Conservation (phyloP, 768 basidiomycete genomes). For the Boletellus ananas region DNA sequence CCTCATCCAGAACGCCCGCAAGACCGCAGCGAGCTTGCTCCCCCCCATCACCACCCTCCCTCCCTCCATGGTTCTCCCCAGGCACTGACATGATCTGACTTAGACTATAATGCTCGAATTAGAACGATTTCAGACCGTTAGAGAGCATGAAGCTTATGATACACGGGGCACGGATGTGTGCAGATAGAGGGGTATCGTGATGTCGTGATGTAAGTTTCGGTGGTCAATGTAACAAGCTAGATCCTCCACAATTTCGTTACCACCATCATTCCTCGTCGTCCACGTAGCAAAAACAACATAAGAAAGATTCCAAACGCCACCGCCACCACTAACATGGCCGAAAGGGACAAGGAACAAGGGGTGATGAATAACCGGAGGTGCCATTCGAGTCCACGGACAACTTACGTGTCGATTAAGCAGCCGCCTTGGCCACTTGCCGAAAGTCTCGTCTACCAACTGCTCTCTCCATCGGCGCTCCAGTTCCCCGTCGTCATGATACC, state of each 20-base stretch:
- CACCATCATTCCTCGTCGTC: constrained; percentile 45
- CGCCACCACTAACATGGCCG: constrained; percentile 68
- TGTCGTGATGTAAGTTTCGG: background rate
- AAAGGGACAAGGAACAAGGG: background rate
- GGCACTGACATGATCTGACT: constrained; percentile 11
- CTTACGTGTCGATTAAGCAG: constrained; percentile 68
- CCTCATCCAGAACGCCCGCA: constrained; percentile 83
- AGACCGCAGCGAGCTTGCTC: constrained; percentile 68
- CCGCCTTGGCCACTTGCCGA: constrained; percentile 67
- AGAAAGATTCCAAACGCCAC: constrained; percentile 64
- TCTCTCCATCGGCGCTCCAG: constrained; percentile 42
- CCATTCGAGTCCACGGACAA: constrained; percentile 4
- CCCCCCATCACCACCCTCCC: constrained; percentile 87
- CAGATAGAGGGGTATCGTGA: too few species aligned
- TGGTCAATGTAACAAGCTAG: background rate
- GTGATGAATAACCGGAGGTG: background rate
- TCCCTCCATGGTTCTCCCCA: constrained; percentile 81
- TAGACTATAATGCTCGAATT: background rate
- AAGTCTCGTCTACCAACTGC: constrained; percentile 44
- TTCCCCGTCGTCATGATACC: constrained; percentile 18
- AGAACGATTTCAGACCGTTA: background rate
- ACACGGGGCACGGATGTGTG: too few species aligned
- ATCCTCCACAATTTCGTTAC: background rate
- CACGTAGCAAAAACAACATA: constrained; percentile 58
- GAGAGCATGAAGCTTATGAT: too few species aligned